Conservation (phyloP, 768 basidiomycete species). For the Amanita pallidorosea region DNA sequence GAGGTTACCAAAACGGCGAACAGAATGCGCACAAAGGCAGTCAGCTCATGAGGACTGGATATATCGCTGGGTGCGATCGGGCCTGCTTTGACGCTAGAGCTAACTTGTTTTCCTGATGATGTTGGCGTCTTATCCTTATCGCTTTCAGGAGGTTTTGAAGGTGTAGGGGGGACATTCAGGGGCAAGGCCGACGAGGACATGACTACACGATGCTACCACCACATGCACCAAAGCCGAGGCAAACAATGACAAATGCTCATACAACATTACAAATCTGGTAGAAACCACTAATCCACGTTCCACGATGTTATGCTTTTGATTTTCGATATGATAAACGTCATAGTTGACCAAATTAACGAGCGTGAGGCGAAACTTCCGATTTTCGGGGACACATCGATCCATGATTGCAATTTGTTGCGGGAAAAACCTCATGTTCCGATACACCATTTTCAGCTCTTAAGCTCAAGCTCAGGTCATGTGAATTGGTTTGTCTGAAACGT, state of each 20-base stretch:
- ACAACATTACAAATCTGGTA: no score
- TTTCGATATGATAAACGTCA: not conserved
- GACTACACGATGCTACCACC: not conserved
- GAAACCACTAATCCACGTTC: no score
- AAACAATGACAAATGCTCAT: constrained; percentile 14
- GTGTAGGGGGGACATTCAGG: constrained; percentile 53
- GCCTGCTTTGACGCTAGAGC: constrained; percentile 21
- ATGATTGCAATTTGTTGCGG: not conserved
- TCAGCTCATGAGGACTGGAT: constrained; percentile 88
- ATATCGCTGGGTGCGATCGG: constrained; percentile 48
- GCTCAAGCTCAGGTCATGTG: constrained; percentile 1
- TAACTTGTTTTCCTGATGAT: constrained; percentile 26
- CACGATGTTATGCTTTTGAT: not conserved
- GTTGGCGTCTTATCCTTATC: constrained; percentile 47
- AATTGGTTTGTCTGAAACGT: not conserved
- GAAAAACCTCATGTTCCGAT: not conserved
- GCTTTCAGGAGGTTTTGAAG: constrained; percentile 30
- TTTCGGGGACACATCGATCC: not conserved
- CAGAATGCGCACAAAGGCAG: constrained; percentile 68
- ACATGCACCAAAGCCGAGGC: not conserved
- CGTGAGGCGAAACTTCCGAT: not conserved
- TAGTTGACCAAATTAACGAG: not conserved
- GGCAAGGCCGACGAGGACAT: constrained; percentile 52
- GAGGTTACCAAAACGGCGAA: constrained; percentile 3
- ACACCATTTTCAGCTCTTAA: not conserved